These are phyloP conservation scores for Coniochaeta hoffmannii DNA, from an alignment of 2,329 filamentous ascomycete genomes.

Conservation along the genomic window DNA sequence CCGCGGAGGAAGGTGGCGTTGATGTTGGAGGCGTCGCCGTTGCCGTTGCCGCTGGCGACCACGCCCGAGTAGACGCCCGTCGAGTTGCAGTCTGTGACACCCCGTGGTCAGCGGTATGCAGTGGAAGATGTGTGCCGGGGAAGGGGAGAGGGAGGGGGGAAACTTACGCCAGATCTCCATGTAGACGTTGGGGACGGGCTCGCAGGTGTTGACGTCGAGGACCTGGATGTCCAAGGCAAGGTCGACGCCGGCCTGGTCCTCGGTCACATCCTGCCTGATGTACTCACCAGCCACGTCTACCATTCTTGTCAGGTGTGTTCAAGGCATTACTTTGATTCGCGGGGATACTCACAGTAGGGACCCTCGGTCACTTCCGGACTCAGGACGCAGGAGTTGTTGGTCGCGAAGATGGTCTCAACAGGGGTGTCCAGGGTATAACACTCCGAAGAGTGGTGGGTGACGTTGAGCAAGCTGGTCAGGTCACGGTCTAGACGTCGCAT, in stretches of 20 bases:
- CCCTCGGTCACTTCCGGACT: constrained; percentile 46
- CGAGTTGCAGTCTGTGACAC: not conserved
- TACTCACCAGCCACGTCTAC: constrained; percentile 35
- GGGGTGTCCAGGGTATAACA: constrained; percentile 25
- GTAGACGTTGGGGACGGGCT: constrained; percentile 33
- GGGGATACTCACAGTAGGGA: constrained; percentile 36
- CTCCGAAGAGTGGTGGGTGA: constrained; percentile 28
- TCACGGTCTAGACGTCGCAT: constrained; percentile 21
- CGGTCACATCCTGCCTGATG: constrained; percentile 34
- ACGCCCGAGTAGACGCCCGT: constrained; percentile 33
- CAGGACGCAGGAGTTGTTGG: constrained; percentile 38
- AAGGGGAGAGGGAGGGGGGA: not conserved
- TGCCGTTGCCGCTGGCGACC: constrained; percentile 30
- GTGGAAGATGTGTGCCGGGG: not conserved
- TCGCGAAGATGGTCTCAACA: constrained; percentile 29
- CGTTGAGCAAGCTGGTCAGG: constrained; percentile 24
- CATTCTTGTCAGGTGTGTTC: not conserved
- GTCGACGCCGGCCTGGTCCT: constrained; percentile 33
- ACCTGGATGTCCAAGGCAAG: constrained; percentile 40
- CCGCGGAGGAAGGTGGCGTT: constrained; percentile 33
- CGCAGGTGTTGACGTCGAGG: constrained; percentile 39
- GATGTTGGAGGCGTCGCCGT: constrained; percentile 27
- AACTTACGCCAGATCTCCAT: constrained; percentile 37
- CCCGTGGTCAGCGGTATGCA: not conserved
- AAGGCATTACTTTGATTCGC: not conserved